A percentile compares a stretch with the other conserved stretches of the same genome.
Conservation (phyloP, 2,329 filamentous ascomycete species). For the Albophoma yamanashiensis region DNA sequence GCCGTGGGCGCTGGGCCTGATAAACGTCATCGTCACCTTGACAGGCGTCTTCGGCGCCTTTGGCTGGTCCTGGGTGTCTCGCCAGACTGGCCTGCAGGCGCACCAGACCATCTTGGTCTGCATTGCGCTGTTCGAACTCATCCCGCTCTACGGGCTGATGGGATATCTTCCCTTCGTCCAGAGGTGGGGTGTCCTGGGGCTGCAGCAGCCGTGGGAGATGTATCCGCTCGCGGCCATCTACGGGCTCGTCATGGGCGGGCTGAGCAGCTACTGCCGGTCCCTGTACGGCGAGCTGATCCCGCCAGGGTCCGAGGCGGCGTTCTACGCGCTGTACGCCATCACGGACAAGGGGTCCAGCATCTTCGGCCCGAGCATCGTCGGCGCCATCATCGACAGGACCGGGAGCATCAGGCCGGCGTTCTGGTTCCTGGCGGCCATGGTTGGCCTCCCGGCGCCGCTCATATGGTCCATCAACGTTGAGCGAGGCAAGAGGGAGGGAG, state of each 20-base stretch:
- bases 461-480: constrained; percentile 82
- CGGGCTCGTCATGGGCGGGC: constrained; percentile 85
- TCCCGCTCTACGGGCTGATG: constrained; percentile 82
- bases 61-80: constrained; percentile 73
- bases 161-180: constrained; percentile 77
- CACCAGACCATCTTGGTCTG: constrained; percentile 89
- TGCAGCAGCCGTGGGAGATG: constrained; percentile 97
- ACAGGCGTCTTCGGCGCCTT: constrained; percentile 82
- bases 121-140: constrained; percentile 81
- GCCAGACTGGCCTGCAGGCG: constrained; percentile 57
- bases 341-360: constrained; percentile 94
- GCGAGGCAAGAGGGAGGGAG: constrained; percentile 59
- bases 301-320: constrained; percentile 86
- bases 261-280: constrained; percentile 85
- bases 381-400: constrained; percentile 76
- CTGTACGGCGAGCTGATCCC: constrained; percentile 91
- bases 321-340: constrained; percentile 93
- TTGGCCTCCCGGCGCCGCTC: constrained; percentile 73
- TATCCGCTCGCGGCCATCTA: constrained; percentile 85
- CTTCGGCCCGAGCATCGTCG: constrained; percentile 90
- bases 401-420: constrained; percentile 81
- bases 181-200: constrained; percentile 62
- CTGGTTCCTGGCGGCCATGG: constrained; percentile 79
- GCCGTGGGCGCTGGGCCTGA: constrained; percentile 76
- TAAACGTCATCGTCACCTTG: constrained; percentile 84